phyloP scores from a whole-genome alignment of 768 basidiomycete genomes.

The Dentipellis fragilis region DNA sequence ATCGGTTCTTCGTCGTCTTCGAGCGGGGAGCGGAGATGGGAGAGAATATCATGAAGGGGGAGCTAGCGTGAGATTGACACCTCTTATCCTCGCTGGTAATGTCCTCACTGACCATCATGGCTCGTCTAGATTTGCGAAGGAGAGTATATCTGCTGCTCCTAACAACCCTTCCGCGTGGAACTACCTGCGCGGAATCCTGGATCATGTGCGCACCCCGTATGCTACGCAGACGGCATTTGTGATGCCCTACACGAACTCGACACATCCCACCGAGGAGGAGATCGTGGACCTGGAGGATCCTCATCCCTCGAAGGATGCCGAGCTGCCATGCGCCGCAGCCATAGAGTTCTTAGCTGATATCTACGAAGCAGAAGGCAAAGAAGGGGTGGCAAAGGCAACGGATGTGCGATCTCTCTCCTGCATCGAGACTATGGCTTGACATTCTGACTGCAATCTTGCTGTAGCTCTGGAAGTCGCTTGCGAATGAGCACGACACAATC shows the following conservation, averaged over 20 bases:
- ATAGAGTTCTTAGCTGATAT: constrained; percentile 82
- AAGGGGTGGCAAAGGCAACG: constrained; percentile 29
- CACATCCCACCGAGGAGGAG: constrained; percentile 24
- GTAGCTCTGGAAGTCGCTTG: constrained; percentile 66
- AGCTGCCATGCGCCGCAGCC: constrained; percentile 70
- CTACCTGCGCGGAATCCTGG: constrained; percentile 82
- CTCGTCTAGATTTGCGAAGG: constrained; percentile 53
- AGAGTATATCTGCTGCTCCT: constrained; percentile 75
- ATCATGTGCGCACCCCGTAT: constrained; percentile 49
- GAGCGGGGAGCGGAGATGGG: constrained; percentile 51
- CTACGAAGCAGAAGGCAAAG: constrained; percentile 47
- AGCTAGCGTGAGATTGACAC: constrained; percentile 53
- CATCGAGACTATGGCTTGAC: background rate
- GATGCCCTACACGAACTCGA: constrained; percentile 44
- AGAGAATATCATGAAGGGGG: constrained; percentile 50
- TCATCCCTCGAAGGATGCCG: constrained; percentile 48
- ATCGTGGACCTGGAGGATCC: constrained; percentile 70
- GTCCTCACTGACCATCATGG: too few species aligned
- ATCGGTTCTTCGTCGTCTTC: constrained; percentile 84
- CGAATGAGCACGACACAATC: constrained; percentile 60
- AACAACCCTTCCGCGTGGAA: constrained; percentile 97
- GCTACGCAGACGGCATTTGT: constrained; percentile 49
- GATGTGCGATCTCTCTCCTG: constrained; percentile 17
- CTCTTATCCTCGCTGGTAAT: too few species aligned
- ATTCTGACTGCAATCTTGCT: background rate